Conservation (phyloP, 768 basidiomycete genomes). For the Cystobasidium tubakii region DNA sequence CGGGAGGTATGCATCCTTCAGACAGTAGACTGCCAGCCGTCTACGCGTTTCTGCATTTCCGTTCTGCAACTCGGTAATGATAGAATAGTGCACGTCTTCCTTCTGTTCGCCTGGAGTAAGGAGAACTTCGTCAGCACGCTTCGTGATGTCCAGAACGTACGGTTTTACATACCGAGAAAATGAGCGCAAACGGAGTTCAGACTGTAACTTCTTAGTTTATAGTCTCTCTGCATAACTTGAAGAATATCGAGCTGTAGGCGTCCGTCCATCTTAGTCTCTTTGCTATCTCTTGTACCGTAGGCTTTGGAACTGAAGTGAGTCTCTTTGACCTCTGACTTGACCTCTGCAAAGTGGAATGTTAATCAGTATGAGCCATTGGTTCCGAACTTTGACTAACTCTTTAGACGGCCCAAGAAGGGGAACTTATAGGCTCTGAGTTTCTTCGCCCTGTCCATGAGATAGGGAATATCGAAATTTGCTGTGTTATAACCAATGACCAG, state of each 20-base stretch:
- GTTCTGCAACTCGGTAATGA: conserved; percentile 96
- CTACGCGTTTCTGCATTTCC: conserved; percentile 88
- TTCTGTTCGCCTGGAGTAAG: conserved; percentile 73
- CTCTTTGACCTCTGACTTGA: conserved; percentile 73
- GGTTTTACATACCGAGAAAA: conserved; percentile 59
- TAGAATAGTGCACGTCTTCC: conserved; percentile 96
- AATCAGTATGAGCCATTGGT: no score
- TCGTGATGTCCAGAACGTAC: neutral
- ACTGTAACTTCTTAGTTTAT: conserved; percentile 93
- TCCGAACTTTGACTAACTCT: conserved; percentile 63
- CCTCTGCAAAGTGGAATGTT: conserved; percentile 53
- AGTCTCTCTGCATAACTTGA: conserved; percentile 97
- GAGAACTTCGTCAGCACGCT: neutral
- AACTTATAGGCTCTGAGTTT: conserved; percentile 67
- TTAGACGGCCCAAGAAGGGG: conserved; percentile 67
- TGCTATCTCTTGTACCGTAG: conserved; percentile 92
- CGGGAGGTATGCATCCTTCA: conserved; percentile 99
- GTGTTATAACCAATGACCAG: conserved; percentile 96
- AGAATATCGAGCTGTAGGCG: conserved; percentile 90
- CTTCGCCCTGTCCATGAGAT: conserved; percentile 85
- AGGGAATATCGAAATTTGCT: conserved; percentile 89
- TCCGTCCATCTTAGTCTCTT: conserved; percentile 83
- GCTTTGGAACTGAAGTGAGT: conserved; percentile 98
- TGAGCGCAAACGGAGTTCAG: conserved; percentile 97
- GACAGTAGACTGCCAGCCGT: conserved; percentile 90